phyloP scores from a whole-genome alignment of 2,329 filamentous ascomycete species.

The Cercospora sp. region DNA sequence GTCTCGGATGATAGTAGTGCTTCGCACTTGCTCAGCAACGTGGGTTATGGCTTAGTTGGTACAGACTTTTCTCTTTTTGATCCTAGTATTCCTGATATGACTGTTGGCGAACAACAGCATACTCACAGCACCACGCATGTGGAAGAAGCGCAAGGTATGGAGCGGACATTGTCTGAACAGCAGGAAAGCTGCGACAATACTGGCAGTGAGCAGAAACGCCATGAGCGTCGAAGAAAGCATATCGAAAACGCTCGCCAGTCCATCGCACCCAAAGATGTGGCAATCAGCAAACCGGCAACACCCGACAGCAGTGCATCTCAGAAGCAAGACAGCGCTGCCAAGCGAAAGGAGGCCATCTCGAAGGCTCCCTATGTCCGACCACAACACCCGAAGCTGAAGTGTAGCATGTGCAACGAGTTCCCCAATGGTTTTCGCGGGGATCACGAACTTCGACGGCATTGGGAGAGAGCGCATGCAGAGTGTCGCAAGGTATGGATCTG shows the following conservation, averaged over 20 bases:
- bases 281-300: conserved; percentile 7
- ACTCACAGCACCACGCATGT: conserved; percentile 21
- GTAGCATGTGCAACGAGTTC: conserved; percentile 68
- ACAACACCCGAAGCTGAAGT: conserved; percentile 70
- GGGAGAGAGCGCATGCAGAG: conserved; percentile 65
- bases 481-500: conserved; percentile 64
- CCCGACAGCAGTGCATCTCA: background rate
- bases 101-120: conserved; percentile 22
- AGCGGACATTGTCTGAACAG: conserved; percentile 26
- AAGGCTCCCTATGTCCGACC: conserved; percentile 64
- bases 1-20: conserved; percentile 30
- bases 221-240: conserved; percentile 36
- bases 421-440: conserved; percentile 81
- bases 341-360: conserved; percentile 40
- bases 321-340: background rate
- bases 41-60: conserved; percentile 33
- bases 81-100: conserved; percentile 28
- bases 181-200: conserved; percentile 26
- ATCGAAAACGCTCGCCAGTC: conserved; percentile 34
- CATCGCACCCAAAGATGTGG: conserved; percentile 33
- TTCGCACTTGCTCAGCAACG: conserved; percentile 30
- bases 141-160: conserved; percentile 28
- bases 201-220: conserved; percentile 28
- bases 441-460: conserved; percentile 64
- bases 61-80: conserved; percentile 31